A percentile compares a stretch with the other conserved stretches of the same genome.
phyloP scores from a whole-genome alignment of 1,139 yeast species.

The Kodamaea derodonti region DNA sequence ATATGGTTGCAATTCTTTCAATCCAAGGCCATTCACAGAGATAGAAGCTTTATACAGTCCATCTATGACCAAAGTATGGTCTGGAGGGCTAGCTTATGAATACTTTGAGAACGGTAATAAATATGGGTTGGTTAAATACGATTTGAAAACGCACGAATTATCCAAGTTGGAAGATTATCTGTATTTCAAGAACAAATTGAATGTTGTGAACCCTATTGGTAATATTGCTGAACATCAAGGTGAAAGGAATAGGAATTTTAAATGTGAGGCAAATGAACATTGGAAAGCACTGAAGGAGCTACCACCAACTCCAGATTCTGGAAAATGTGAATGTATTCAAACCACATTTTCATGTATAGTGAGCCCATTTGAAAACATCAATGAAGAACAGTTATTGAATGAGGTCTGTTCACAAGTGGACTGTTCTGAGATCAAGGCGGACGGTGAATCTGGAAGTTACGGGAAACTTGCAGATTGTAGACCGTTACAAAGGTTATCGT shows the following conservation, averaged over 20 bases:
- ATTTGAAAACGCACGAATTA: constrained; percentile 25
- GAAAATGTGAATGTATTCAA: constrained; percentile 56
- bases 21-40: constrained; percentile 57
- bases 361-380: constrained; percentile 26
- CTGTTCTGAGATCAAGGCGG: constrained; percentile 47
- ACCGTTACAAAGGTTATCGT: constrained; percentile 47
- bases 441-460: constrained; percentile 49
- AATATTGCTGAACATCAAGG: constrained; percentile 9
- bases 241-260: neutral
- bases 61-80: constrained; percentile 37
- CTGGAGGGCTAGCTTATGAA: constrained; percentile 41
- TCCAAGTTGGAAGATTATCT: constrained; percentile 41
- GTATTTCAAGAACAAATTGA: constrained; percentile 29
- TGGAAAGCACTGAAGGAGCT: constrained; percentile 45
- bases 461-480: constrained; percentile 60
- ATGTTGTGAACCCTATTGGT: constrained; percentile 31
- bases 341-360: constrained; percentile 48
- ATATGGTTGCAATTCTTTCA: constrained; percentile 53
- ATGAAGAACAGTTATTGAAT: constrained; percentile 34
- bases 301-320: constrained; percentile 54
- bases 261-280: constrained; percentile 23
- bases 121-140: constrained; percentile 31
- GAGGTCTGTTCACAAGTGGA: constrained; percentile 48
- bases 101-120: constrained; percentile 35
- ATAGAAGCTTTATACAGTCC: constrained; percentile 35